A percentile compares a stretch with the other conserved stretches of the same genome.
Conservation (phyloP, 2,329 filamentous ascomycete genomes). For the Alternaria sp. region DNA sequence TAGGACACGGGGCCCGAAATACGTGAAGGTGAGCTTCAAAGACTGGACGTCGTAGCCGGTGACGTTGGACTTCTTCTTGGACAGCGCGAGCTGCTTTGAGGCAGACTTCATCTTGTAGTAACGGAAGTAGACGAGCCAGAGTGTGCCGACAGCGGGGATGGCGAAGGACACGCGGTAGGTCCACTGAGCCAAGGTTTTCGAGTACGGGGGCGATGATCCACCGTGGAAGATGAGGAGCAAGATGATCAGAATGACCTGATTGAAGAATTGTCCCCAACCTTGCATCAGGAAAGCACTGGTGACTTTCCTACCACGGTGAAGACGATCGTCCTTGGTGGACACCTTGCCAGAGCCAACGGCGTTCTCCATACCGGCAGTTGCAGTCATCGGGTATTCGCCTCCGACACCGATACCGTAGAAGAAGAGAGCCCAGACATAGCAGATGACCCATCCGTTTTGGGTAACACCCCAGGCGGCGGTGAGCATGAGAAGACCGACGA, state of each 20-base stretch:
- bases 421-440: conserved; percentile 94
- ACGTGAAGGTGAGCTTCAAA: conserved; percentile 74
- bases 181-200: conserved; percentile 78
- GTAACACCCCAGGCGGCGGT: conserved; percentile 88
- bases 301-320: conserved; percentile 94
- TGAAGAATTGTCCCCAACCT: conserved; percentile 95
- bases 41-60: conserved; percentile 93
- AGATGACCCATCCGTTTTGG: conserved; percentile 94
- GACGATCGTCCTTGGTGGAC: conserved; percentile 88
- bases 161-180: conserved; percentile 93
- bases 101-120: conserved; percentile 92
- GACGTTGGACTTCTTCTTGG: conserved; percentile 85
- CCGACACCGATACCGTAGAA: conserved; percentile 79
- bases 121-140: conserved; percentile 97
- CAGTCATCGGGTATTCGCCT: conserved; percentile 96
- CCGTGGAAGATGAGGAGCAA: conserved; percentile 88
- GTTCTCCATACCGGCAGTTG: conserved; percentile 93
- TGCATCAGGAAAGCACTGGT: conserved; percentile 98
- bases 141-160: conserved; percentile 85
- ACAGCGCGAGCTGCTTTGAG: conserved; percentile 77
- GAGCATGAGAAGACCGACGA: conserved; percentile 88
- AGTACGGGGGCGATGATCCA: conserved; percentile 77
- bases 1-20: conserved; percentile 85
- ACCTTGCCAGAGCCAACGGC: conserved; percentile 83
- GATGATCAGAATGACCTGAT: conserved; percentile 88